Base-by-base conservation (phyloP, 768 basidiomycete genomes). In the Mycena vitilis region DNA sequence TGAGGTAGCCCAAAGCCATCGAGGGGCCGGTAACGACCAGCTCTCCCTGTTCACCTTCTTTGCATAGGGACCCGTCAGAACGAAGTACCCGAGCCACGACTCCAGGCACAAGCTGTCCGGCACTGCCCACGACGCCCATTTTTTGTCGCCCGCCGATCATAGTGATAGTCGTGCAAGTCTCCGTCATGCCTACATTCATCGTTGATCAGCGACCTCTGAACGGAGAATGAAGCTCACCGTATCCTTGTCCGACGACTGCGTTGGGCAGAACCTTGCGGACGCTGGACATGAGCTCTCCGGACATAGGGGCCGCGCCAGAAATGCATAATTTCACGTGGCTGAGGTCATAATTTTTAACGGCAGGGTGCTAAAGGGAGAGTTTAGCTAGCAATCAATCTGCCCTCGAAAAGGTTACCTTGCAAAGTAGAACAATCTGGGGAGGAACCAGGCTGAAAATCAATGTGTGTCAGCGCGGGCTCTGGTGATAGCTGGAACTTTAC, bases 261-360 rank as follows among this genome's bases (percentile, higher is more conserved):
- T 89, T 87, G 1, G 89, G 89, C 18, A 90, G 74, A 11, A 89
- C 65, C 55, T 82, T 74, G n/a, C 78, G 73, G 49, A 89, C 44
- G 63, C 81, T 75, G 34, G 77, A 62, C 77, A 87, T 81, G 13
- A 91, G 80, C 52, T 89, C 88, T 15, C 85, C 84, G 6, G 87
- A 87, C 22, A 91, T 73, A 11, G 91, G 91, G 1, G 90, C 90
- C 20, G 89, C 90, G 45, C 90, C 90, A 58, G 81, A 87, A 63
- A 89, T 78, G 74, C 84, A 81, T 65, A 81, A 85, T 63, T 85
- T 86, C 56, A 91, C 81, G 58, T 84, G 81, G 13, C 78, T 81
- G 10, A 91, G 81, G 71, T 89, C 84, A 53, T 84, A 82, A 6
- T 84, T 77, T 72, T 82, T 84, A 60, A 79, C 79, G 5, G 79